Conservation (phyloP, 345 rosid genomes). For the Cardamine resedifolia region DNA sequence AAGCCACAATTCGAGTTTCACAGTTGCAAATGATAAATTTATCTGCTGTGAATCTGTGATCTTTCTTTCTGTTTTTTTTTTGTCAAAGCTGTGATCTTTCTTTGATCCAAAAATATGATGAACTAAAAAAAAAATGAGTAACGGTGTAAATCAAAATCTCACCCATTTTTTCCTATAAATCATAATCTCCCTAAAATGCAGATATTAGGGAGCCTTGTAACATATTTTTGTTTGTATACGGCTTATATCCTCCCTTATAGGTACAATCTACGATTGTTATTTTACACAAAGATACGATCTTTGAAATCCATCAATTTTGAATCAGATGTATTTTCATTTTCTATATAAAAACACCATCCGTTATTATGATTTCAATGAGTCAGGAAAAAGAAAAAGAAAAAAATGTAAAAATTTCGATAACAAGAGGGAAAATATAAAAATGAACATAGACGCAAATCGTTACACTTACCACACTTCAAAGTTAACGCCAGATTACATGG, state of each 20-base stretch:
- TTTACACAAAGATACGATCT: background rate
- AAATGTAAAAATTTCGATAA: too few species aligned
- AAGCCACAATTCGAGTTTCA: too few species aligned
- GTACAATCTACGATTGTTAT: background rate
- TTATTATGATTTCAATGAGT: too few species aligned
- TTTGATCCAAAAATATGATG: background rate
- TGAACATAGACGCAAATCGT: constrained; percentile 31
- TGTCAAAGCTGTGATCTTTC: too few species aligned
- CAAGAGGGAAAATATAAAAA: background rate
- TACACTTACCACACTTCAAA: background rate
- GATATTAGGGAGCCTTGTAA: background rate
- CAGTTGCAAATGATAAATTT: too few species aligned
- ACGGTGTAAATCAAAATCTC: background rate
- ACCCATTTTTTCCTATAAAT: background rate
- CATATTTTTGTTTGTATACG: background rate
- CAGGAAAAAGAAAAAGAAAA: background rate
- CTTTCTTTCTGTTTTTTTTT: too few species aligned
- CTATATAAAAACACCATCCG: background rate
- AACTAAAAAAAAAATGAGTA: background rate
- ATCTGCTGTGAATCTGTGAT: background rate
- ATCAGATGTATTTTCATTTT: background rate
- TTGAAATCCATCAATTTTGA: background rate
- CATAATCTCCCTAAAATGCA: background rate
- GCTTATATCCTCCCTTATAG: background rate
- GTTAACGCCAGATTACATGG: constrained; percentile 8